Base-by-base conservation (phyloP, 2,329 filamentous ascomycete species). In the Ceratocystis cacaofunesta region DNA sequence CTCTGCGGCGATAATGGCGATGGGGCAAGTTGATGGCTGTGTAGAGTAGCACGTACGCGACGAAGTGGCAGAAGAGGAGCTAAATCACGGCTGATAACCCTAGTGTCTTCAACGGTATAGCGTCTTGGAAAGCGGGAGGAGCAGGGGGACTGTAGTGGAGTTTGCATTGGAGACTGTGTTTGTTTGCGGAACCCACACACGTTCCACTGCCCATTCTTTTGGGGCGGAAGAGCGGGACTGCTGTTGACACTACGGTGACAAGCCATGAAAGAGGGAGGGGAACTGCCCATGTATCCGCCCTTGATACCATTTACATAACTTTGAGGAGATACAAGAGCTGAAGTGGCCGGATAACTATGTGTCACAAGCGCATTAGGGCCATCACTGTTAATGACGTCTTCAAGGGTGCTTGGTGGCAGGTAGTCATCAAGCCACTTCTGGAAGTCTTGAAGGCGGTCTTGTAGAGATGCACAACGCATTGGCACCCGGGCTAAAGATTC, bases 391-490 rank as follows among this genome's bases (percentile, higher is more conserved):
- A 3, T 58, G 17, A 10, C 28, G 19, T 58, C 28, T n/a, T 8
- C 41, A 52, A 19, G 7, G 4, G 66, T n/a, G 7, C 48, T 28
- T 15, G 61, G 32, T 12, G 60, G 63, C 7, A 68, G 62, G 41
- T 67, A 69, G 12, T 63, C 64, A 30, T 69, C 67, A 19, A 69
- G 66, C 62, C 67, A 69, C 57, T 68, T 64, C 55, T 69, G 63
- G 28, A 69, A 68, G 57, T 66, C 22, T n/a, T 66, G 52, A 41
- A 69, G 62, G 30, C 62, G 64, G 25, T 68, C 68, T 52, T 66
- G 63, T 17, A 69, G 48, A 28, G 65, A 68, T 17, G 63, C 63
- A 4, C 55, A 48, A 19, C 46, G 50, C 25, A 58, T 22, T 25
- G 25, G 58, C n/a, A 25, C 8, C 25, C 15, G 25, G 32, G 1